Conservation (phyloP, 495 filamentous ascomycete genomes). For the Delitschia confertaspora region DNA sequence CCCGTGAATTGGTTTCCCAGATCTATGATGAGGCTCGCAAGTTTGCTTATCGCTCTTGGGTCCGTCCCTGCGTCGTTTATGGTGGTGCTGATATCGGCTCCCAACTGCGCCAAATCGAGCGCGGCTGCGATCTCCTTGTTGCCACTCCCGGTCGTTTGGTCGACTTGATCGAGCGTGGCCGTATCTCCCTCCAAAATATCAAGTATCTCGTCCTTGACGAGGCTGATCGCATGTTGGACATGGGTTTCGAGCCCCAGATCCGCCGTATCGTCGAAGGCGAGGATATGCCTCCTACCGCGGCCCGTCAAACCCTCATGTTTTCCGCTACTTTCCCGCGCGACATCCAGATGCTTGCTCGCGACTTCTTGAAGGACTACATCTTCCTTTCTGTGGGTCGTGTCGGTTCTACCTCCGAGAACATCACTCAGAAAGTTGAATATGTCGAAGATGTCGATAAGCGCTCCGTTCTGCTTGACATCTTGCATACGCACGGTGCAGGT, state of each 20-base stretch:
- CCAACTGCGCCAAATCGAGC: constrained; percentile 94
- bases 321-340: constrained; percentile 97
- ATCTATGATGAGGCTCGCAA: constrained; percentile 97
- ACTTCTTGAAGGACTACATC: constrained; percentile 97
- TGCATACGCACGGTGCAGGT: constrained; percentile 86
- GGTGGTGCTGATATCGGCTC: constrained; percentile 97
- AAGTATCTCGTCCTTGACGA: constrained; percentile 99
- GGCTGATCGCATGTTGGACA: constrained; percentile 99
- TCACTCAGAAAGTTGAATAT: constrained; percentile 97
- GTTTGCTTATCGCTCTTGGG: constrained; percentile 98
- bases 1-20: constrained; percentile 95
- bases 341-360: constrained; percentile 96
- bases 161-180: constrained; percentile 95
- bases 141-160: constrained; percentile 95
- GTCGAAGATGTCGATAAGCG: constrained; percentile 97
- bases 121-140: constrained; percentile 93
- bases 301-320: constrained; percentile 98
- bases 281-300: constrained; percentile 81
- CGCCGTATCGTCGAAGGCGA: constrained; percentile 95
- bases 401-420: constrained; percentile 99
- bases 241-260: constrained; percentile 99
- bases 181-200: constrained; percentile 93
- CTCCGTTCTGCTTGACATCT: constrained; percentile 90
- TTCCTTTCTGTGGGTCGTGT: constrained; percentile 98
- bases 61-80: constrained; percentile 95